Percentiles rank a stretch among this genome's conserved stretches.
Evolutionary conservation across 2,329 filamentous ascomycete species (phyloP).

Genomic region (Diplodia scrobiculata): DNA sequence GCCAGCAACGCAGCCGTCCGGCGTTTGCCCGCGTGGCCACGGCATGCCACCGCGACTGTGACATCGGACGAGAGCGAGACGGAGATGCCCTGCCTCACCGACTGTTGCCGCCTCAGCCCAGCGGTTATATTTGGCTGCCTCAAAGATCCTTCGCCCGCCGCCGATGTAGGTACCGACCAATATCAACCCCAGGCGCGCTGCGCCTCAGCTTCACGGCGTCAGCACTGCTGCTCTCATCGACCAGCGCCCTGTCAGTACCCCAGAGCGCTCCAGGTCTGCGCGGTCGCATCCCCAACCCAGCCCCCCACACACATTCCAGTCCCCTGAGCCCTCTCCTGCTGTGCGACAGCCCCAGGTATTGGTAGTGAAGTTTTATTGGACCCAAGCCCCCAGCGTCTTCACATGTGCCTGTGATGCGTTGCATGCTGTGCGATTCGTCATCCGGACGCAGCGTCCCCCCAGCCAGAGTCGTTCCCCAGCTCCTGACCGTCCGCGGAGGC

Average conservation of each 20-base stretch:
- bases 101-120: slow-evolving; percentile 19
- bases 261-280: slow-evolving; percentile 11
- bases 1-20: slow-evolving; percentile 15
- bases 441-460: not conserved
- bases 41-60: slow-evolving; percentile 8
- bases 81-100: slow-evolving; percentile 2
- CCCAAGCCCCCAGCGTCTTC: slow-evolving; percentile 13
- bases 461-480: not conserved
- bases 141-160: slow-evolving; percentile 15
- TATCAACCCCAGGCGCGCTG: slow-evolving; percentile 21
- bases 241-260: slow-evolving; percentile 1
- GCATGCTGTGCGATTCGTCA: slow-evolving; percentile 23
- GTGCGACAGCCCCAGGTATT: slow-evolving; percentile 15
- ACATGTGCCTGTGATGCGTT: slow-evolving; percentile 21
- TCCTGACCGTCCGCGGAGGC: slow-evolving; percentile 12
- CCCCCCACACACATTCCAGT: slow-evolving; percentile 8
- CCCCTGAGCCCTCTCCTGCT: slow-evolving; percentile 23
- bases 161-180: slow-evolving; percentile 15
- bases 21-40: slow-evolving; percentile 17
- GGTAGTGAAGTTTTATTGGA: slow-evolving; percentile 23
- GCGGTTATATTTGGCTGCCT: slow-evolving; percentile 22
- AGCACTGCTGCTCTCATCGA: slow-evolving; percentile 11
- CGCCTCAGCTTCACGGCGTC: slow-evolving; percentile 25
- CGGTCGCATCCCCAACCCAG: slow-evolving; percentile 1
- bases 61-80: not conserved